A percentile compares a stretch with the other conserved stretches of the same genome.
Conservation (phyloP, 148 eudicot genomes). For the Silene uniflora region DNA sequence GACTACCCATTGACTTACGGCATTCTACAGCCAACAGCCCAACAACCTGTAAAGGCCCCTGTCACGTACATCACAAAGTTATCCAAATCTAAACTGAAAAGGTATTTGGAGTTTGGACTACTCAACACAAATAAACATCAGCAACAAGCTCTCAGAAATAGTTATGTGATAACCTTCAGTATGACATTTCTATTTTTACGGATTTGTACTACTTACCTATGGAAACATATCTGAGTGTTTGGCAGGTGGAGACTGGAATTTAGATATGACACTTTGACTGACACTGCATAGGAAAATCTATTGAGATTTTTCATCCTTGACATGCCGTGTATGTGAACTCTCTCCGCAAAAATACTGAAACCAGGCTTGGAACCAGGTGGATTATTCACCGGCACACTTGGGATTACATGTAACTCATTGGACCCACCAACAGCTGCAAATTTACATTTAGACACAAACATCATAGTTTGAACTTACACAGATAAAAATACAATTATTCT, state of each 20-base stretch:
- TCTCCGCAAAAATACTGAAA: slow-evolving; percentile 44
- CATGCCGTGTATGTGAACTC: slow-evolving; percentile 63
- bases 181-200: background rate
- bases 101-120: background rate
- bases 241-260: slow-evolving; percentile 46
- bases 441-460: slow-evolving; percentile 5
- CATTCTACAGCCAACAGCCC: background rate
- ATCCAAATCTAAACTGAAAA: background rate
- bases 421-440: slow-evolving; percentile 53
- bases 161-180: background rate
- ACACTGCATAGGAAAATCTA: slow-evolving; percentile 55
- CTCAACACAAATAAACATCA: background rate
- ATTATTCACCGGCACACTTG: slow-evolving; percentile 40
- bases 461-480: slow-evolving; percentile 12
- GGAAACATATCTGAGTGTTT: slow-evolving; percentile 74
- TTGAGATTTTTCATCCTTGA: slow-evolving; percentile 55
- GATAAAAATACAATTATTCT: too few relatives aligned
- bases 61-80: background rate
- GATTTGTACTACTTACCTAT: slow-evolving; percentile 48
- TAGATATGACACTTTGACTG: slow-evolving; percentile 53
- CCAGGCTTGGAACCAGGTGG: slow-evolving; percentile 73
- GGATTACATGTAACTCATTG: slow-evolving; percentile 38
- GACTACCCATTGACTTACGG: background rate
- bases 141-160: background rate
- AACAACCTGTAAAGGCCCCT: background rate